Base-by-base conservation (phyloP, 2,329 filamentous ascomycete genomes). In the Scedosporium minutisporum region DNA sequence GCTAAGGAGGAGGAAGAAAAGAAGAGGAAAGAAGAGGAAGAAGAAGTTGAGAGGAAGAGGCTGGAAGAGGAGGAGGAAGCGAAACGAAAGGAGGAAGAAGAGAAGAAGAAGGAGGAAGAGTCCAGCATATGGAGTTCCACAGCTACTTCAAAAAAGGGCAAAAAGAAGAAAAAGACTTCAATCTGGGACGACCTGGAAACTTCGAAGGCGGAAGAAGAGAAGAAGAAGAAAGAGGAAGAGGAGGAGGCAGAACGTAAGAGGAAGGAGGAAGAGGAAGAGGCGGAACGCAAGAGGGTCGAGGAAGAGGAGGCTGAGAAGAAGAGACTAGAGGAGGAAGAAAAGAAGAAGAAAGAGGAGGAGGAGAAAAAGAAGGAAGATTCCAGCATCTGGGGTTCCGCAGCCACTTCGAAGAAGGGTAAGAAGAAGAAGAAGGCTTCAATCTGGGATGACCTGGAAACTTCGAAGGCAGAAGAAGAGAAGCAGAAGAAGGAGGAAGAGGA, bases 371-470 rank as follows among this genome's bases (percentile, higher is more conserved):
- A 63, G 41, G 64, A 64, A 61, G 67, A 58, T 51, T 58, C 23
- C 46, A 53, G 25, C 21, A 29, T 48, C 41, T 71, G 69, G 69
- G 67, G 66, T 48, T 65, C 69, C 65, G 63, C 68, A 23, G 62
- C 62, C 12, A 74, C 72, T 63, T 71, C 69, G 48, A 63, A 68
- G 63, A 69, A 72, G 64, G 69, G 72, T 55, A 66, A 67, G 46
- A 66, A 70, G 57, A 38, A 38, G 10, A 38, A 38, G 33, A 38
- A 38, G 10, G 33, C 58, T 42, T 25, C 51, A 3, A 60, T 60
- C 12, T 60, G 58, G 58, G 58, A 60, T 27, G 58, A 60, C 14
- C 38, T 51, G n/a, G 58, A n/a, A n/a, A n/a, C n/a, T n/a, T n/a
- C n/a, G 33, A 38, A 38, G 33, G 33, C 12, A 38, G 33, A 38